Evolutionary conservation across 257 asterid species (phyloP), one percentile per base, ranked within the genome.

Genomic region (Salvia splendens): DNA sequence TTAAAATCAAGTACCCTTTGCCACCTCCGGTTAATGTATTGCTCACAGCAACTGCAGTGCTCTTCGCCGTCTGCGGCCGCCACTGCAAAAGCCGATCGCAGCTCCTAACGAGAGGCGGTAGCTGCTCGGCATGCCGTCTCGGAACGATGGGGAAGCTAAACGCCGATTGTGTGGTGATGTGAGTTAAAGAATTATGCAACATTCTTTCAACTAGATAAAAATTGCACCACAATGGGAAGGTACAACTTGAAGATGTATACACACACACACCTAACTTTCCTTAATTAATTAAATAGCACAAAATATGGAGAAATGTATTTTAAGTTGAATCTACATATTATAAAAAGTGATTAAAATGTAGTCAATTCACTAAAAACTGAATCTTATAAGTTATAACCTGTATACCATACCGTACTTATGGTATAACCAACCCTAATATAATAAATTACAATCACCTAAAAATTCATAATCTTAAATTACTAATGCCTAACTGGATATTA

Each of bases 1-100:
- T 24, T 24, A n/a, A 14, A n/a, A 48, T 48, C 9, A 55, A 30
- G 42, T 55, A 55, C 61, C 41, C 61, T 55, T 55, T 55, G 61
- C 42, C 42, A 12, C 41, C 61, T 55, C 32, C 45, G 47, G 33
- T 6, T 28, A 24, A 24, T 24, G 8, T 51, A n/a, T 63, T 63
- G 16, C 32, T 8, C 4, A 30, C 38, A 47, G 46, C 45, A 11
- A 45, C 17, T 4, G 11, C 9, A 28, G 46, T 12, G 16, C 10
- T 63, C 28, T 2, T 63, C 30, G 14, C 51, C 3, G 14, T 15
- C n/a, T 10, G 17, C 32, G 30, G 2, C 20, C 3, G 57, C 43
- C 43, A n/a, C 6, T 5, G 55, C 12, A 9, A 28, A 15, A 59
- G 33, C 50, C 36, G 50, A 3, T 2, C 15, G 17, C n/a, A 16